phyloP scores from a whole-genome alignment of 140 eudicot species.

The Flaveria floridana region DNA sequence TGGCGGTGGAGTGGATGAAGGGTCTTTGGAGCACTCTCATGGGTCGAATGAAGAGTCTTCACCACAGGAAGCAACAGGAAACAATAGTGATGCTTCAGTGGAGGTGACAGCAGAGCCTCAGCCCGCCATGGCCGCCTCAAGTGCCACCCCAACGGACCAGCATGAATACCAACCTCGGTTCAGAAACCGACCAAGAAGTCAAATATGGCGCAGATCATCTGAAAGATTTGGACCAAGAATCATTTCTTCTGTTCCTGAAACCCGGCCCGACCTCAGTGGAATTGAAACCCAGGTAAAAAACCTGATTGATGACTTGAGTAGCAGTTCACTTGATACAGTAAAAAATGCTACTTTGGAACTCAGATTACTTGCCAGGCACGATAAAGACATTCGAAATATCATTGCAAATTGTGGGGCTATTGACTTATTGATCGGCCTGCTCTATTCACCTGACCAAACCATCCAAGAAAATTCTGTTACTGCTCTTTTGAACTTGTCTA shows the following conservation, averaged over 20 bases:
- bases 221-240: constrained; percentile 53
- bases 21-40: constrained; percentile 39
- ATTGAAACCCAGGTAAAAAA: constrained; percentile 61
- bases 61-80: constrained; percentile 36
- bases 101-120: constrained; percentile 57
- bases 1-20: constrained; percentile 40
- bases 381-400: constrained; percentile 71
- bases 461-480: constrained; percentile 89
- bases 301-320: constrained; percentile 60
- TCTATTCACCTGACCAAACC: constrained; percentile 56
- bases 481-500: constrained; percentile 83
- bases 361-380: constrained; percentile 78
- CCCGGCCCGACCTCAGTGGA: constrained; percentile 65
- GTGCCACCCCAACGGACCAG: constrained; percentile 46
- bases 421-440: constrained; percentile 58
- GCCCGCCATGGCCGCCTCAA: constrained; percentile 33
- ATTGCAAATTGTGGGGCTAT: constrained; percentile 78
- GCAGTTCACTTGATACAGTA: constrained; percentile 50
- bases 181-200: constrained; percentile 58
- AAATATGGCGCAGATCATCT: constrained; percentile 81
- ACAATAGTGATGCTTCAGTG: constrained; percentile 64
- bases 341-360: constrained; percentile 60
- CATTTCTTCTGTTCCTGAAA: constrained; percentile 58
- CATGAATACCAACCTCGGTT: constrained; percentile 53
- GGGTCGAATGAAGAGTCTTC: constrained; percentile 51